Base-by-base conservation (phyloP, 495 filamentous ascomycete genomes). In the Symbiotaphrina buchneri region DNA sequence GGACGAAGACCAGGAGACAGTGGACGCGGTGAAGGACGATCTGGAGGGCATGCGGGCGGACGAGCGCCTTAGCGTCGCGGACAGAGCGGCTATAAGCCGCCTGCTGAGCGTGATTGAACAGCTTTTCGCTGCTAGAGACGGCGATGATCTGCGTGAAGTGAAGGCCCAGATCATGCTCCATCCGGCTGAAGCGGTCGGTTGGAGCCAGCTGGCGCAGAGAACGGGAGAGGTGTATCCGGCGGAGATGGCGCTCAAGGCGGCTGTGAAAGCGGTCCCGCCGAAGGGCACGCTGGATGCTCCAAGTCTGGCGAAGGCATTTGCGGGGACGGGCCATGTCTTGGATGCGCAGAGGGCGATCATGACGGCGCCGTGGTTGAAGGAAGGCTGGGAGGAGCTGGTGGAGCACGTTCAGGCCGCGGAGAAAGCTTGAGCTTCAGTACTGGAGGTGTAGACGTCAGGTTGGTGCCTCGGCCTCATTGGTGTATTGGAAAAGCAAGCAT, bases 21-120 rank as follows among this genome's bases (percentile, higher is more conserved):
- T 81, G 6, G 76, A 81, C 26, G 83, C 83, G 1, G 79, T 94
- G 2, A 55, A 62, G n/a, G 63, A 68, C 1, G 82, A 90, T 45
- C 61, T 97, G 14, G 61, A 76, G 23, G 54, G 45, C 11, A 56
- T 92, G 31, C 61, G 81, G 26, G 72, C 69, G 0, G 64, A 58
- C 20, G 65, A 77, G 32, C 55, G 51, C 17, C 51, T 68, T n/a
- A n/a, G n/a, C n/a, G n/a, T n/a, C n/a, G n/a, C n/a, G n/a, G n/a
- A n/a, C n/a, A n/a, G n/a, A 27, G 49, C 48, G 21, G 44, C 48
- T 16, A 47, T 55, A 13, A 51, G 68, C 15, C 54, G 53, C 10
- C n/a, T n/a, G n/a, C n/a, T n/a, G n/a, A 45, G 47, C 19, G 61
- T 62, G 35, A 51, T 78, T 4, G 55, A 68, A 37, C 57, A 58